Base-by-base conservation (phyloP, 768 basidiomycete species). In the Boletus rubroflammeus region DNA sequence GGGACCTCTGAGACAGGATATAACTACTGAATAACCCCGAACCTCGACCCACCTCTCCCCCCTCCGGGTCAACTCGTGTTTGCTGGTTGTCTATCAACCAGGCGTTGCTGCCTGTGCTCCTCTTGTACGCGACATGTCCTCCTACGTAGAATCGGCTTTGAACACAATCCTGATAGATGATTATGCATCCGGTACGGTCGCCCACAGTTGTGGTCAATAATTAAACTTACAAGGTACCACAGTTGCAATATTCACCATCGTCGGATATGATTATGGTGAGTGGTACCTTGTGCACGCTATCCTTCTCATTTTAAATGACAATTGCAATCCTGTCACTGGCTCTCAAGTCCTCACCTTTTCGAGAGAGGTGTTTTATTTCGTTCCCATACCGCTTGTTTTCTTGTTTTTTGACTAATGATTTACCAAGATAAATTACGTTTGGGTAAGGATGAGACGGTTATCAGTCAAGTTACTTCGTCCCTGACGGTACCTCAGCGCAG, bases 191-290 rank as follows among this genome's bases (percentile, higher is more conserved):
- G 5, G 60, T 61, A 31, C 1, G 43, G 9, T 26, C 31, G 2
- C 8, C 13, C 9, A 5, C 5, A 13, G 17, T 5, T 26, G 14
- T 1, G 0, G 40, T 53, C 36, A 32, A 31, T 2, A 2, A 13
- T n/a, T 6, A 0, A 43, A 9, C 36, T 46, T 3, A 44, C 4
- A 10, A 19, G 15, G 3, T 7, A 2, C 2, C 2, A 3, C 17
- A 60, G 59, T 60, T 3, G 31, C 25, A 5, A n/a, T 45, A 2
- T 29, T 50, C 6, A 48, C 23, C 11, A n/a, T 34, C 6, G 41
- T 61, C 6, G 51, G 3, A 25, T 56, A 61, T 15, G 60, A 61
- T 21, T 61, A 51, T 9, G 0, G 60, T 53, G 28, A 61, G 55
- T 19, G 9, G 2, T 31, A 17, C 17, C n/a, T 28, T 4, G 6